Conservation (phyloP, 345 rosid species). For the Passiflora organensis region DNA sequence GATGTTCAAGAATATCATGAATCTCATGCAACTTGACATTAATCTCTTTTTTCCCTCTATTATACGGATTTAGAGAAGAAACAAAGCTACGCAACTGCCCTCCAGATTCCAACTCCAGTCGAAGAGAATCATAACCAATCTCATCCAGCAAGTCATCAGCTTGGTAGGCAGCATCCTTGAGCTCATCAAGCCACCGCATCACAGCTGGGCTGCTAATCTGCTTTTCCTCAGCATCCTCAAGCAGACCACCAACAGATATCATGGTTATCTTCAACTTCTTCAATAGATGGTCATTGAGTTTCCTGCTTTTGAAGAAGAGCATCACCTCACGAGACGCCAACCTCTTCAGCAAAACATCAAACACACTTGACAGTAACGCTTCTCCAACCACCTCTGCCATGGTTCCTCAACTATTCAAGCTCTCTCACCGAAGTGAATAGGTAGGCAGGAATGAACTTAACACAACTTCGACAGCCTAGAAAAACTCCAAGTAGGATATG, state of each 20-base stretch:
- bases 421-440: no score
- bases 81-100: neutral
- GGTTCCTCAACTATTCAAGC: no score
- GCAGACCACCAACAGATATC: neutral
- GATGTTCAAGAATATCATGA: neutral
- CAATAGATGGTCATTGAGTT: neutral
- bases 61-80: neutral
- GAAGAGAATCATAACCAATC: neutral
- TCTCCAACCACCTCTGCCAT: neutral
- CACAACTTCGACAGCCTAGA: no score
- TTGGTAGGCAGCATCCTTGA: neutral
- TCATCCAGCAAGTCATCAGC: conserved; percentile 1
- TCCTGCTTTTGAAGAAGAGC: neutral
- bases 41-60: neutral
- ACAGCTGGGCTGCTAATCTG: neutral
- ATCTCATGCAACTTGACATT: neutral
- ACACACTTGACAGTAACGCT: neutral
- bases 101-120: neutral
- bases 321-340: neutral
- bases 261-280: neutral
- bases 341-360: neutral
- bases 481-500: no score
- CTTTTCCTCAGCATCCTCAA: neutral
- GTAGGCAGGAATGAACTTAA: no score
- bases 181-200: neutral